These are phyloP conservation scores for Hemileia vastatrix DNA, from an alignment of 1,284 basidiomycete species.

Conservation along the genomic window DNA sequence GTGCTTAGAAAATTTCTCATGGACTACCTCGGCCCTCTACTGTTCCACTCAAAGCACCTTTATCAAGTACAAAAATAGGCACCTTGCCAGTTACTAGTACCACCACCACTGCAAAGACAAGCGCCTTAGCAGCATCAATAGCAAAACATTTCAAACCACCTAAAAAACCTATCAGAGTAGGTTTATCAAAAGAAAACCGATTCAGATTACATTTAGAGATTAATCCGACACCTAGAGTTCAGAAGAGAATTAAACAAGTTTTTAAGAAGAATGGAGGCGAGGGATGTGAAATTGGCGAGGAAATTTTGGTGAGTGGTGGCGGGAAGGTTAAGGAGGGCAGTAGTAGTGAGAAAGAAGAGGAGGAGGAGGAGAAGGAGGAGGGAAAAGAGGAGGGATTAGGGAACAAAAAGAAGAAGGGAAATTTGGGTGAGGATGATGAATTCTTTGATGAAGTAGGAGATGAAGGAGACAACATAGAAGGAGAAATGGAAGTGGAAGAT, in stretches of 20 bases:
- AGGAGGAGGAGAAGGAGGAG: conserved; percentile 19
- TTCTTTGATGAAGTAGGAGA: conserved; percentile 27
- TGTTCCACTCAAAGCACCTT: too few species aligned
- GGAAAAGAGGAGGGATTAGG: conserved; percentile 27
- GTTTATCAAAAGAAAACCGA: conserved; percentile 15
- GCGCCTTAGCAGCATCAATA: too few species aligned
- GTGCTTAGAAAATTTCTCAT: too few species aligned
- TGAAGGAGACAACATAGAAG: neutral
- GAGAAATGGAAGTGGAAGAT: too few species aligned
- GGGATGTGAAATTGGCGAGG: conserved; percentile 22
- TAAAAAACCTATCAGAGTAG: conserved; percentile 1
- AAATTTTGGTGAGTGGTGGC: conserved; percentile 1
- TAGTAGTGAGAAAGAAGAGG: conserved; percentile 27
- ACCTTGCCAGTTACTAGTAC: too few species aligned
- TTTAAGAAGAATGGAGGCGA: conserved; percentile 13
- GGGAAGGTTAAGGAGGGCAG: conserved; percentile 24
- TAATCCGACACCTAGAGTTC: conserved; percentile 19
- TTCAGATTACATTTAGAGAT: conserved; percentile 16
- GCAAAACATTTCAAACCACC: too few species aligned
- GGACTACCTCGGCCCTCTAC: too few species aligned
- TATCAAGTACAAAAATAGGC: too few species aligned
- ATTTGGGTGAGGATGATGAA: conserved; percentile 18
- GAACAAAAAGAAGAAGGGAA: conserved; percentile 24
- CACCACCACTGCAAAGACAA: too few species aligned
- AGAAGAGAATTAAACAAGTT: conserved; percentile 18